Conservation (phyloP, 2,329 filamentous ascomycete genomes). For the Amesomyces nigricolor region DNA sequence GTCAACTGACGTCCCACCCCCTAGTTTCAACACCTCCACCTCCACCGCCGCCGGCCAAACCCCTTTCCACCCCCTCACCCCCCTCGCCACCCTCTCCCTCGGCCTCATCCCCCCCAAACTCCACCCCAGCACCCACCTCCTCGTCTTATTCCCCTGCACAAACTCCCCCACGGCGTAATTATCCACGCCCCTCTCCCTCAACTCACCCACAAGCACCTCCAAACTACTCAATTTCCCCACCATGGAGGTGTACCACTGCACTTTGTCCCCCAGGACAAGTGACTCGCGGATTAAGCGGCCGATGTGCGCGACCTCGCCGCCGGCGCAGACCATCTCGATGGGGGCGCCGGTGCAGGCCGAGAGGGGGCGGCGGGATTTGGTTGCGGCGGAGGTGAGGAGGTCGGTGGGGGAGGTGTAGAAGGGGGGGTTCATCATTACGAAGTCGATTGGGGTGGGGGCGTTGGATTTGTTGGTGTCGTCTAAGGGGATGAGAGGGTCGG, state of each 20-base stretch:
- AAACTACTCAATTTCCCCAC: conserved; percentile 73
- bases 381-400: conserved; percentile 56
- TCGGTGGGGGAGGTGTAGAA: conserved; percentile 78
- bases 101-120: conserved; percentile 68
- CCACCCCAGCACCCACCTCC: conserved; percentile 85
- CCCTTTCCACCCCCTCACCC: conserved; percentile 39
- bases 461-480: conserved; percentile 48
- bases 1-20: conserved; percentile 38
- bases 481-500: conserved; percentile 58
- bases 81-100: conserved; percentile 40
- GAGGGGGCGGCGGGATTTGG: conserved; percentile 63
- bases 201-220: conserved; percentile 53
- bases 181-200: conserved; percentile 51
- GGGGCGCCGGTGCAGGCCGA: conserved; percentile 71
- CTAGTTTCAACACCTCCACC: conserved; percentile 40
- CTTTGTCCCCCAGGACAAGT: conserved; percentile 39
- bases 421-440: conserved; percentile 90
- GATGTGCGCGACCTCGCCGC: conserved; percentile 82
- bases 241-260: conserved; percentile 90
- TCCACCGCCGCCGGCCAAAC: conserved; percentile 42
- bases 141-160: conserved; percentile 70
- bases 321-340: conserved; percentile 76
- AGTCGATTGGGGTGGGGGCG: conserved; percentile 54
- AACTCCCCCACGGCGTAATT: conserved; percentile 84
- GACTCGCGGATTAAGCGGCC: conserved; percentile 55